A percentile compares a stretch with the other conserved stretches of the same genome.
Conservation (phyloP, 1,284 basidiomycete species). For the Cutaneotrichosporon sp. region DNA sequence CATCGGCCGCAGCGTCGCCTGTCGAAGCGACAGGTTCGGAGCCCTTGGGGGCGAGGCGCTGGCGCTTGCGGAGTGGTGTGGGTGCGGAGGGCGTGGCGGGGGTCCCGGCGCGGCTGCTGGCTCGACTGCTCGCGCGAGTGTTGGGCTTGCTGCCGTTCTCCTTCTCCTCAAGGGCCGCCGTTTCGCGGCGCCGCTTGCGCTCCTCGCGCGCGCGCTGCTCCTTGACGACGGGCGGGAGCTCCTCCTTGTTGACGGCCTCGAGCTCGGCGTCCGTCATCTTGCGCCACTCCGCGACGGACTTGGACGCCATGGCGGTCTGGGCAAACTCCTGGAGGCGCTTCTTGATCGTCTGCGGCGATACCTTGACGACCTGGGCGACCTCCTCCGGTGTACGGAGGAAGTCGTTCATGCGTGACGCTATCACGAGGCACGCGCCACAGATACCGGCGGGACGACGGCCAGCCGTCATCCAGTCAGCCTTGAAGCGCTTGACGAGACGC, state of each 20-base stretch:
- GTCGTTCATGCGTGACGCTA: constrained; percentile 98
- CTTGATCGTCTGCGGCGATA: constrained; percentile 89
- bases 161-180: constrained; percentile 14
- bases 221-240: constrained; percentile 43
- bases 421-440: constrained; percentile 90
- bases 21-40: neutral
- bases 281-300: constrained; percentile 90
- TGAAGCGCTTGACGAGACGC: constrained; percentile 90
- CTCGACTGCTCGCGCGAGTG: neutral
- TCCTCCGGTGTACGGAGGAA: constrained; percentile 91
- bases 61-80: neutral
- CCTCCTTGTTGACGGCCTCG: constrained; percentile 45
- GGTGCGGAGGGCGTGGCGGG: neutral
- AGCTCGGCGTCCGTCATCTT: constrained; percentile 68
- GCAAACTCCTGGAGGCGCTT: constrained; percentile 97
- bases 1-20: constrained; percentile 12
- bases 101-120: neutral
- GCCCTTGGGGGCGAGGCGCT: neutral
- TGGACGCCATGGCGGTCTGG: constrained; percentile 76
- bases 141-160: neutral
- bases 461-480: constrained; percentile 95
- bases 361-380: constrained; percentile 97
- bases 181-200: constrained; percentile 30
- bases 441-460: constrained; percentile 96
- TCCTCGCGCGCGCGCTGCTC: constrained; percentile 35